Percentiles rank a stretch among this genome's conserved stretches.
Evolutionary conservation across 192 early-diverging fungal species (phyloP).

Genomic region (Irineochytrium annulatum): DNA sequence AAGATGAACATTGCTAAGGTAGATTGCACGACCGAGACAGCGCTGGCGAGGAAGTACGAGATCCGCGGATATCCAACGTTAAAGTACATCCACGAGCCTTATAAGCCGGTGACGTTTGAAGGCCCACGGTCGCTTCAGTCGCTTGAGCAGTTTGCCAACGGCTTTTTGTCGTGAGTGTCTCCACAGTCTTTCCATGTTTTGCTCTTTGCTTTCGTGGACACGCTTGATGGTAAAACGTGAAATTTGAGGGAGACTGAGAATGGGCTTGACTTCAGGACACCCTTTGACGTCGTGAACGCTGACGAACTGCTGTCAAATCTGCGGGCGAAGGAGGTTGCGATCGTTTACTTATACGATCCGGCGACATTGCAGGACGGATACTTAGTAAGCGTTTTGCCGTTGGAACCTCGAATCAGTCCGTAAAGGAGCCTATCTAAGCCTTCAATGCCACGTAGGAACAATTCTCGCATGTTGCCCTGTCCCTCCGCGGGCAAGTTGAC

Average conservation of each 20-base stretch:
- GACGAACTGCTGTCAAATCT: background rate
- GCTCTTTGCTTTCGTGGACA: background rate
- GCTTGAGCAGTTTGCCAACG: constrained; percentile 40
- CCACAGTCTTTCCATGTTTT: no score
- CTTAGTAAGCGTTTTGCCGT: constrained; percentile 5
- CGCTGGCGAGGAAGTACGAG: constrained; percentile 35
- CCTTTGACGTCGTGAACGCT: constrained; percentile 6
- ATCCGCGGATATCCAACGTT: constrained; percentile 81
- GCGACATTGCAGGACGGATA: constrained; percentile 5
- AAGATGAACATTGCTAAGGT: constrained; percentile 80
- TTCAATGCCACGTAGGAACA: background rate
- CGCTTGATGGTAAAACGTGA: background rate
- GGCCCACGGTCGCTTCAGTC: constrained; percentile 47
- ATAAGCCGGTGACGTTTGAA: constrained; percentile 31
- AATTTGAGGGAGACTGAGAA: background rate
- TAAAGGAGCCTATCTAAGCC: no score
- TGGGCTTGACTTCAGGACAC: background rate
- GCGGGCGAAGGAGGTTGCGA: constrained; percentile 16
- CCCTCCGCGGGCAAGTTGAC: background rate
- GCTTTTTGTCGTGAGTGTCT: constrained; percentile 6
- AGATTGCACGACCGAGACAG: constrained; percentile 68
- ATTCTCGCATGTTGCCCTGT: background rate
- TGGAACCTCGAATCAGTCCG: no score
- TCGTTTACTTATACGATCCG: constrained; percentile 24
- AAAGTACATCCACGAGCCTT: constrained; percentile 73